These are phyloP conservation scores for Thalassia testudinum DNA, from an alignment of 116 monocot genomes.

Conservation along the genomic window DNA sequence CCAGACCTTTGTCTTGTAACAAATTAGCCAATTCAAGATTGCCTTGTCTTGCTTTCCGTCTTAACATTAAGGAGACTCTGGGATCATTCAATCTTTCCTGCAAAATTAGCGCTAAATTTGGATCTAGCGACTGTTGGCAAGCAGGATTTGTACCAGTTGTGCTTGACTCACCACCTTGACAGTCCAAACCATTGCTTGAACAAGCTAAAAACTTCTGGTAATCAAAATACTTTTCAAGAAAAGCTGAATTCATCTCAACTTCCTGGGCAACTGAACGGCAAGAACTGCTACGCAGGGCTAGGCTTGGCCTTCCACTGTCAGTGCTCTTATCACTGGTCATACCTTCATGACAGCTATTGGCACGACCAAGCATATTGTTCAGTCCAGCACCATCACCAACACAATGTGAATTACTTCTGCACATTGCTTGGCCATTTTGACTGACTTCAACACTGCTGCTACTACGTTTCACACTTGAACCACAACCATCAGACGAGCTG, in stretches of 20 bases:
- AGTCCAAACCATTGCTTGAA: constrained; percentile 70
- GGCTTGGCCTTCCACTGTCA: constrained; percentile 62
- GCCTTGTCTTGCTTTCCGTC: constrained; percentile 55
- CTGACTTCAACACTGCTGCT: constrained; percentile 87
- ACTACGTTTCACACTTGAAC: constrained; percentile 92
- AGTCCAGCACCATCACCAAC: constrained; percentile 27
- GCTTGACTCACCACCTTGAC: constrained; percentile 70
- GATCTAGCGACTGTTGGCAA: constrained; percentile 40
- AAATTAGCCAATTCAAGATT: constrained; percentile 74
- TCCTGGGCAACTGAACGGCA: constrained; percentile 74
- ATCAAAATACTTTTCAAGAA: constrained; percentile 41
- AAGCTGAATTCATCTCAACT: constrained; percentile 29
- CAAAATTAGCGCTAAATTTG: constrained; percentile 63
- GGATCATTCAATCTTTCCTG: constrained; percentile 90
- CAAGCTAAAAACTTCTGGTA: constrained; percentile 32
- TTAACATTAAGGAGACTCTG: constrained; percentile 76
- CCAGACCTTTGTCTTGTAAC: constrained; percentile 89
- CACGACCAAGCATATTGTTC: constrained; percentile 38
- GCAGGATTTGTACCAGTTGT: constrained; percentile 29
- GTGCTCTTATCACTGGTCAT: constrained; percentile 51
- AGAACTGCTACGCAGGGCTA: constrained; percentile 79
- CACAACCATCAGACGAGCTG: constrained; percentile 94
- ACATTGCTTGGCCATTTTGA: constrained; percentile 56
- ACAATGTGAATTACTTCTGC: constrained; percentile 44
- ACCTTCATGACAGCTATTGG: constrained; percentile 75